Percentiles rank a stretch among this genome's conserved stretches.
These are phyloP conservation scores for Aspergillus versicolor DNA, from an alignment of 2,329 filamentous ascomycete genomes.

Conservation along the genomic window DNA sequence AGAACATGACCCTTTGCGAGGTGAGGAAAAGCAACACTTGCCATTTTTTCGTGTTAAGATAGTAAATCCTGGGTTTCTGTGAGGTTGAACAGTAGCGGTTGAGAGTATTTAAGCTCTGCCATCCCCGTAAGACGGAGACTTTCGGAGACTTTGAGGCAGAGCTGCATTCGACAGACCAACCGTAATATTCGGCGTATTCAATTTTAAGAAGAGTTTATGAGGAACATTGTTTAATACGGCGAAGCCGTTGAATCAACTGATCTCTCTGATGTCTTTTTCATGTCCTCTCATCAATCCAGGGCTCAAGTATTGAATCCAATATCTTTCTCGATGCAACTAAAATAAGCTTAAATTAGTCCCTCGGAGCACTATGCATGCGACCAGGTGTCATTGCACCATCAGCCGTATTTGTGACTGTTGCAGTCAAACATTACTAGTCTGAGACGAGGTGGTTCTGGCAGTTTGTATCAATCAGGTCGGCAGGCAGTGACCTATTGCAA, in stretches of 20 bases:
- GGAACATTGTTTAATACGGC: not conserved
- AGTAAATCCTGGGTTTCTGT: not conserved
- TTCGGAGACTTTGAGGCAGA: conserved; percentile 4
- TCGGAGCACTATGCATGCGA: not conserved
- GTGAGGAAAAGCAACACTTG: conserved; percentile 19
- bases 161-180: not conserved
- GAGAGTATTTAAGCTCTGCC: not conserved
- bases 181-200: not conserved
- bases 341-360: not conserved
- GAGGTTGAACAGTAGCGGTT: not conserved
- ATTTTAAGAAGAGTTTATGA: not conserved
- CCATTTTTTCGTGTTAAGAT: conserved; percentile 9
- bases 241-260: not conserved
- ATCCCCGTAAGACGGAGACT: conserved; percentile 7
- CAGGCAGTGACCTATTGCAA: no score
- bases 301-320: not conserved
- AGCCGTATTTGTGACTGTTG: no score
- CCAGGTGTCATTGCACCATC: no score
- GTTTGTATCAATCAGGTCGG: no score
- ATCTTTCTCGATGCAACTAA: not conserved
- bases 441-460: no score
- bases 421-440: no score
- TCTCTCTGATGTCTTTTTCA: not conserved
- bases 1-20: conserved; percentile 17
- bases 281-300: not conserved